Evolutionary conservation across 768 basidiomycete species (phyloP), one percentile per base, ranked within the genome.

Genomic region (Cyathus striatus): DNA sequence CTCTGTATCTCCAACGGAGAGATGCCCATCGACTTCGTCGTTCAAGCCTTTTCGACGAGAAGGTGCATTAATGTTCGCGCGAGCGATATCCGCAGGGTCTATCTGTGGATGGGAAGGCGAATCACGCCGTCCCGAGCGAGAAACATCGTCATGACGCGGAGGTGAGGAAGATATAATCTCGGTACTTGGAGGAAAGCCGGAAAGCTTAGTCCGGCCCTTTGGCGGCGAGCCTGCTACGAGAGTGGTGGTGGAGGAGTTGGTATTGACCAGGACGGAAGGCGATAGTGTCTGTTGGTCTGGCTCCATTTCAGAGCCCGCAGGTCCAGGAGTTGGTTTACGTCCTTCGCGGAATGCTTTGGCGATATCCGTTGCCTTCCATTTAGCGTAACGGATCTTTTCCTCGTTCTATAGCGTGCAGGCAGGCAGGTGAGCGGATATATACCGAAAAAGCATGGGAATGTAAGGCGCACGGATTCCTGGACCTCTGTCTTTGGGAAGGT

Each of bases 301-400:
- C 25, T 62, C 60, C 48, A 60, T 46, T 25, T 54, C 55, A 45
- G 62, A 70, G 40, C 74, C 80, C 37, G 86, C 81, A 45, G 90
- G 86, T 2, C 90, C 95, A 2, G 93, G 78, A 1, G 70, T 65
- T 7, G 95, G 93, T 51, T 75, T 79, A 17, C 88, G 78, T 4
- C 96, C 94, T 61, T 97, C 95, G n/a, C 94, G 82, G 57, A 93
- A 78, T 1, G 95, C 93, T 61, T 90, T 97, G 14, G 90, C 81
- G 16, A 98, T 93, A 48, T 96, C 92, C 10, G 87, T 85, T 26
- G 95, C 95, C 61, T 97, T 97, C 94, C 96, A 99, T 61, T 96
- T 91, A 3, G 93, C 79, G 64, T 98, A 99, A 43, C 80, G 83
- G 25, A 95, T 79, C 63, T 96, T 98, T 49, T 87, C 87, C 51